Evolutionary conservation across 495 filamentous ascomycete species (phyloP).

Genomic region (Aspergillus sclerotioniger): DNA sequence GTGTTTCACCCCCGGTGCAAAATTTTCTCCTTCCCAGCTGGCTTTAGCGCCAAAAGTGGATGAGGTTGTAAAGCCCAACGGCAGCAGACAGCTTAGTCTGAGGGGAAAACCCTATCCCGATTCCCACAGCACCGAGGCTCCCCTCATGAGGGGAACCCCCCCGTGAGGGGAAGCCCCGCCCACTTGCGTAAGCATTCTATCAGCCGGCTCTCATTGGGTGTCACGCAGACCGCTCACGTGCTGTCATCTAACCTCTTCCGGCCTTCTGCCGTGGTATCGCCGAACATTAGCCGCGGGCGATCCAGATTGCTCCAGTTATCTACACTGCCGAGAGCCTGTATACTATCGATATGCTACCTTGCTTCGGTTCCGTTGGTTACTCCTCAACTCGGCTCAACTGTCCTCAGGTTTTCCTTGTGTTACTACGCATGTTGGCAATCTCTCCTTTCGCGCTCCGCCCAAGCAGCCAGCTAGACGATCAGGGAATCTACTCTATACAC

Average conservation of each 20-base stretch:
- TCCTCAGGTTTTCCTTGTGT: no score
- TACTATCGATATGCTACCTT: no score
- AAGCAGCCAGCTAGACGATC: no score
- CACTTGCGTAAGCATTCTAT: not conserved
- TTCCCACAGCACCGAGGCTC: no score
- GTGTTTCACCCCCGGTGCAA: not conserved
- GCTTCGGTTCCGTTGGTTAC: no score
- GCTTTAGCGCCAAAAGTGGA: conserved; percentile 1
- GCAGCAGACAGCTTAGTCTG: not conserved
- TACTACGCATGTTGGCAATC: no score
- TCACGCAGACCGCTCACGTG: not conserved
- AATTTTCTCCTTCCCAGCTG: not conserved
- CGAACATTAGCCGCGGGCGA: not conserved
- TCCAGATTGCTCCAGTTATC: no score
- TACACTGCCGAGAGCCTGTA: no score
- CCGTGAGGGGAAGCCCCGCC: conserved; percentile 1
- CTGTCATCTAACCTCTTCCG: no score
- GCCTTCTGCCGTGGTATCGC: not conserved
- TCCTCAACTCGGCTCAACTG: no score
- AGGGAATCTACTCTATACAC: no score
- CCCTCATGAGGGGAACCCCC: conserved; percentile 22
- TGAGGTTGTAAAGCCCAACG: not conserved
- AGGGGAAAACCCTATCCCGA: not conserved
- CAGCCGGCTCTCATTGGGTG: not conserved
- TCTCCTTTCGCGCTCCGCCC: no score